phyloP scores from a whole-genome alignment of 169 alveolate genomes.

The Plasmodium vinckei region DNA sequence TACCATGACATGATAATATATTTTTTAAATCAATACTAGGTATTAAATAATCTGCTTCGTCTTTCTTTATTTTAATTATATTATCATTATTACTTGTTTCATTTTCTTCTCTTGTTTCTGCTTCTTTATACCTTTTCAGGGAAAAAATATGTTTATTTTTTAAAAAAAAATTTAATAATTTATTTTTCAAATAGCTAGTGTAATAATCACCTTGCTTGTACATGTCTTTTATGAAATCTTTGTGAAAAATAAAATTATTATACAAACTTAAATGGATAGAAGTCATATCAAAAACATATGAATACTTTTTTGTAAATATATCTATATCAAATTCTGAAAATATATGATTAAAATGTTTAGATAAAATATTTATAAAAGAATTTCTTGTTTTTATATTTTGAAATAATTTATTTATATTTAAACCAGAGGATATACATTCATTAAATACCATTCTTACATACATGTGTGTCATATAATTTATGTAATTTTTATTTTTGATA shows the following conservation, averaged over 20 bases:
- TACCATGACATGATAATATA: conserved; percentile 21
- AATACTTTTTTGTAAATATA: conserved; percentile 28
- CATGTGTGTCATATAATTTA: conserved; percentile 14
- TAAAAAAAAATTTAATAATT: conserved; percentile 34
- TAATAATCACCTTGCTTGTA: conserved; percentile 57
- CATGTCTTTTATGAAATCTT: conserved; percentile 31
- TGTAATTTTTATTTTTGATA: conserved; percentile 9
- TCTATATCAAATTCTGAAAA: conserved; percentile 56
- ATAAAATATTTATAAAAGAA: conserved; percentile 40
- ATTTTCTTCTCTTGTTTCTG: background rate
- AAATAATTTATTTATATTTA: conserved; percentile 42
- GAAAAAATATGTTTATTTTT: conserved; percentile 39
- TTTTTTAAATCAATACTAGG: conserved; percentile 35
- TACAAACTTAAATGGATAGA: conserved; percentile 53
- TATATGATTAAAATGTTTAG: conserved; percentile 51
- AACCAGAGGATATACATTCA: conserved; percentile 66
- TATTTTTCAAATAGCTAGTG: conserved; percentile 31
- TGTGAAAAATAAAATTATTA: conserved; percentile 27
- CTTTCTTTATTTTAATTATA: too few relatives aligned
- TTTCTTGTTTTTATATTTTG: conserved; percentile 30
- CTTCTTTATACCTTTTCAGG: background rate
- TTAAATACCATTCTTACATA: conserved; percentile 44
- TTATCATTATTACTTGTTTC: too few relatives aligned
- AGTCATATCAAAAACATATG: conserved; percentile 49
- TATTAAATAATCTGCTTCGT: conserved; percentile 28